Evolutionary conservation across 1,139 yeast species (phyloP), one percentile per base, ranked within the genome.

Genomic region (Blastobotrys proliferans): DNA sequence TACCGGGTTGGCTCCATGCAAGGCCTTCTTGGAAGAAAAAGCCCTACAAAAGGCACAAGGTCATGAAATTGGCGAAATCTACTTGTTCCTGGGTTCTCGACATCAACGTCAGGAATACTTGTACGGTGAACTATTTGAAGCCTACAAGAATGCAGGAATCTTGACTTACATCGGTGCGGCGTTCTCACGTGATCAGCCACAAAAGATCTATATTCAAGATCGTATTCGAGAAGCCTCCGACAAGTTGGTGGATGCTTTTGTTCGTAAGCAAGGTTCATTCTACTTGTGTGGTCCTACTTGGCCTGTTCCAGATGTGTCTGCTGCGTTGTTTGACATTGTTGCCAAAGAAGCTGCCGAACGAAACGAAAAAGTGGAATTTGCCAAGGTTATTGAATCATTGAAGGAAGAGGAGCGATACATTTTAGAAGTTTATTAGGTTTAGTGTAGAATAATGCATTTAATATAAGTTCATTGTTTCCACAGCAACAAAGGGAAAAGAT

Each of bases 241-340:
- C 45, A 81, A 77, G 29, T 74, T 92, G 65, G 83, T 85, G 44
- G 84, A 79, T 44, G 94, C 96, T 27, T 78, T 90, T 64, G 83
- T 83, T 38, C 69, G 70, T 48, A 76, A 88, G 67, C 71, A 82
- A 44, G 98, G 97, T 46, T 81, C 88, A 19, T 90, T 92, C 77
- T 92, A 92, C 69, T 75, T 92, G 62, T 92, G 98, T 79, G 98
- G 98, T 51, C 97, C 97, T 35, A 92, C 97, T 1, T 92, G 98
- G 98, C 98, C 98, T 22, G 97, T 92, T 57, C 97, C 97, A 14
- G 97, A 90, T 64, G 85, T 92, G 56, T 86, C 96, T 47, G 86
- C 83, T 39, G 94, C 95, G 56, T 72, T 92, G 54, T 85, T 83
- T 60, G 95, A 86, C 54, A 84, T 92, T 56, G 74, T 88, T 41